Base-by-base conservation (phyloP, 805 yeast species). In the Barnettozyma siamensis region DNA sequence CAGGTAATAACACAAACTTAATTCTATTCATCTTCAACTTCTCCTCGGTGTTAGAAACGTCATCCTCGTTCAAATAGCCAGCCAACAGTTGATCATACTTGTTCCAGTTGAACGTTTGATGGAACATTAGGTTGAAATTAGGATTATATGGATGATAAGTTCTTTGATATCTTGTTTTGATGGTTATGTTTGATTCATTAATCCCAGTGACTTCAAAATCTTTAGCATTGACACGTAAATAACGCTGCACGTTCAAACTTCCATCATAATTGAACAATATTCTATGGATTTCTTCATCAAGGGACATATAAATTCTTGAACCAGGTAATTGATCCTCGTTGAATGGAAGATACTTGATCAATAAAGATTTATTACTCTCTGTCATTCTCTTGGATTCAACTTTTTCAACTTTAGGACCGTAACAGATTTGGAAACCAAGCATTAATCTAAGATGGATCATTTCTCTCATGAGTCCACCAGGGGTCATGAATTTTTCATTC, bases 391-490 rank as follows among this genome's bases (percentile, higher is more conserved):
- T 75, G 23, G 72, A 62, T 59, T 91, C 97, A 4, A 84, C 75
- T 35, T 70, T 72, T 30, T 72, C 70, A 1, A 86, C 91, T 20
- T 66, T 67, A 1, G 76, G 73, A 1, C 95, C 95, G 34, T 76
- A 76, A 49, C 95, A 87, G 26, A 93, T 78, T 57, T 93, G 99
- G 57, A 88, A 94, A 0, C 99, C 99, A 41, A 87, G 68, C 41
- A 86, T 72, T 21, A 93, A 66, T 43, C 99, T 69, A 49, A 87
- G 65, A 33, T 87, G 83, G 10, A 93, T 79, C 94, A 93, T 86
- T 49, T 88, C 94, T 41, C 88, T 75, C 71, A 93, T 69, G 31
- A 93, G 64, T 26, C 78, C 84, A 15, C 73, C 73, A 18, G 78
- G 66, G 3, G 72, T 72, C 54, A 75, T 72, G 26, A 73, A 58